Evolutionary conservation across 1,284 basidiomycete species (phyloP), one percentile per base, ranked within the genome.

Genomic region (Ustilago nuda): DNA sequence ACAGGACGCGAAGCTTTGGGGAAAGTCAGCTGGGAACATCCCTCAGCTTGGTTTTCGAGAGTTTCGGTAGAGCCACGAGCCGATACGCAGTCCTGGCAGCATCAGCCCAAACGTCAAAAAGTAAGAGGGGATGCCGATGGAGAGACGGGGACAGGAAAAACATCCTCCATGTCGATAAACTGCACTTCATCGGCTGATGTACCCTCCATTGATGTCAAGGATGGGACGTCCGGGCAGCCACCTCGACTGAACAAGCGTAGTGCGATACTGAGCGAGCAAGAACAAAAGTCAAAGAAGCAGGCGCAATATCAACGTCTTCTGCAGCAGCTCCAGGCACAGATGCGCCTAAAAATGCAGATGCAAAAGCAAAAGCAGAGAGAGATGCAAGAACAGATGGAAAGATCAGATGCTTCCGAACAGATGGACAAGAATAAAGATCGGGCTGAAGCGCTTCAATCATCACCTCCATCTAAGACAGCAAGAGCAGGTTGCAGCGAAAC

Each of bases 261-360:
- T 12, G 45, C 27, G 9, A 33, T 23, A 4, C 61, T 56, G 8
- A 57, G 23, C 50, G 70, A 72, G 35, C 60, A 54, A 45, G 63
- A 66, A 36, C 52, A 53, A 45, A 72, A 72, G 36, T 23, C 46
- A 2, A 56, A 53, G 1, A 72, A 56, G 45, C 61, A 66, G n/a
- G 70, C 63, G 52, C 64, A 64, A 35, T 72, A 72, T 15, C 64
- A 66, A 50, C 60, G 65, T 0, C 56, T 72, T 2, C 46, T 72
- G 17, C 15, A 46, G 35, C 64, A 66, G 35, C 61, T 72, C 13
- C 54, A 72, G 13, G 52, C 56, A 0, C 64, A 72, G 13, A 72
- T 72, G 70, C 53, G 64, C 12, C 58, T 63, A 7, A 59, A 59
- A 52, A 66, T 66, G 64, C 56, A 62, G n/a, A 48, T 56, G 53